Evolutionary conservation across 768 basidiomycete genomes (phyloP), one percentile per base, ranked within the genome.

Genomic region (Pseudohyphozyma bogoriensis): DNA sequence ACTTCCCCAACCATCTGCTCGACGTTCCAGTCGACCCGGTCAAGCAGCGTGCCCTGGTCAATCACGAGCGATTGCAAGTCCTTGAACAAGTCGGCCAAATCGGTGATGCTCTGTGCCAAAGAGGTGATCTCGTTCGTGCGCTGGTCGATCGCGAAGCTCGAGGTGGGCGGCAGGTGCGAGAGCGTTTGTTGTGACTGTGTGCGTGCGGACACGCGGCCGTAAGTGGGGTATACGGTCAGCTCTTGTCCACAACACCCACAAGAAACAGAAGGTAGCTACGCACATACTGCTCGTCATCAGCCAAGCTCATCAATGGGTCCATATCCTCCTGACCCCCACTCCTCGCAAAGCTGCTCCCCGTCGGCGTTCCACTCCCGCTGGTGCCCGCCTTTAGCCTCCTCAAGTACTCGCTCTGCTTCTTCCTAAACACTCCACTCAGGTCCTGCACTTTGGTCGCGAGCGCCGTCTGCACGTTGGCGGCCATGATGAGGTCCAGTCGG

Each of bases 321-420:
- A n/a, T n/a, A n/a, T n/a, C n/a, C n/a, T n/a, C n/a, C n/a, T n/a
- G n/a, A n/a, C n/a, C n/a, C n/a, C n/a, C n/a, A n/a, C n/a, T n/a
- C n/a, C n/a, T n/a, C n/a, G n/a, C n/a, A n/a, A n/a, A n/a, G n/a
- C n/a, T n/a, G n/a, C n/a, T 16, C 40, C 6, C 16, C 15, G 40
- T 9, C 42, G 42, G 5, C 8, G 9, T 15, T 3, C 8, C 42
- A 3, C 12, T 20, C 22, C 42, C 31, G 80, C 92, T 75, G 73
- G 93, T 95, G 92, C n/a, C n/a, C 76, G n/a, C n/a, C n/a, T n/a
- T n/a, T n/a, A n/a, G n/a, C n/a, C n/a, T n/a, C n/a, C 95, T 87
- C 87, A 99, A 87, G 74, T 96, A 97, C 35, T 93, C 87, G 61
- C 89, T 84, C 75, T 99, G 95, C 77, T 93, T 97, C 79, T 95